Evolutionary conservation across 441 rosid genomes (phyloP), one percentile per base, ranked within the genome.

Genomic region (Raphanus hybrid): DNA sequence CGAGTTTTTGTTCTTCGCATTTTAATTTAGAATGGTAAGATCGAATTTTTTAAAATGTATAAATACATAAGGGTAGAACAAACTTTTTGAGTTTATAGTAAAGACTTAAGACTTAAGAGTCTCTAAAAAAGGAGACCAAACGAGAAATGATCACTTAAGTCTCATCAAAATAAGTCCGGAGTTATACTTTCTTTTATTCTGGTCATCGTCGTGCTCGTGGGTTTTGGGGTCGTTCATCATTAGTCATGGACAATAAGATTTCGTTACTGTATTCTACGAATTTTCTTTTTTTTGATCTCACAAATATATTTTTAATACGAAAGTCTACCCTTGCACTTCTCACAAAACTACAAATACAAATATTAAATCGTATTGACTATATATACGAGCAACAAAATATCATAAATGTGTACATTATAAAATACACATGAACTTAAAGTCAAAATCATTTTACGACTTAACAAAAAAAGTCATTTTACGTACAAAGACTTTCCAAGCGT

Each of bases 381-480:
- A 15, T 63, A 64, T 70, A 62, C 11, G 32, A 76, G 26, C 64
- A 69, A 52, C 69, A 14, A 69, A 39, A 52, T 50, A 50, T 37
- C 23, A 50, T 58, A 18, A 50, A 61, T 48, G 16, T 52, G 48
- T 37, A 43, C 57, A 67, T 57, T 67, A 48, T 14, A 45, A 48
- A 59, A 67, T 29, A 62, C 23, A 3, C 41, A 66, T 5, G 71
- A 74, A 11, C 48, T 11, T 43, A 65, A 76, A 70, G 75, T 70
- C 75, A 69, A 69, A 69, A 76, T 39, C 29, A 15, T 10, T 20
- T 50, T 69, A 61, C 26, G 26, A 23, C 26, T 23, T 23, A 23
- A 23, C 26, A 23, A 23, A 23, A 23, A 23, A 23, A 23, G 26
- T 23, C 26, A 23, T 23, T 23, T 23, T 23, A 23, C 26, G 26